Evolutionary conservation across 306 rosid genomes (phyloP).

Genomic region (Cucurbita argyrosperma): DNA sequence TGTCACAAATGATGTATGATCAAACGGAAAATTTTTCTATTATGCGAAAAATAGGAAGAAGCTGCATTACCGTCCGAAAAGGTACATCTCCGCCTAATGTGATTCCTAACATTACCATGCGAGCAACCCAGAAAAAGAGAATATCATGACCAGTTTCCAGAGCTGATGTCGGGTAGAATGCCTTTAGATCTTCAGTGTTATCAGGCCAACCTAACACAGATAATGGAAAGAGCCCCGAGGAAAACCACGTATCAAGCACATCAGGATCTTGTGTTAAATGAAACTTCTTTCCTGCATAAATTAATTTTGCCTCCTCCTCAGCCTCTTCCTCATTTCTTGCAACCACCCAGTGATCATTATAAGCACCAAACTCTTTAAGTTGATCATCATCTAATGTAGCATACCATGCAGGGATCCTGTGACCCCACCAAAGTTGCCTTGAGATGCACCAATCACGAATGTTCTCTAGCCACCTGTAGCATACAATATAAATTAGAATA

Average conservation of each 20-base stretch:
- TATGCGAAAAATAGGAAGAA: not conserved
- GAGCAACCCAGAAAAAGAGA: constrained; percentile 95
- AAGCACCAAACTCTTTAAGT: constrained; percentile 55
- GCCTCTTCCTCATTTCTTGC: constrained; percentile 74
- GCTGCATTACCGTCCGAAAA: constrained; percentile 42
- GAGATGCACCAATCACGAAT: constrained; percentile 95
- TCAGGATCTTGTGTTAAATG: constrained; percentile 69
- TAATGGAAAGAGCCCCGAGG: constrained; percentile 84
- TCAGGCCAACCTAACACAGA: constrained; percentile 97
- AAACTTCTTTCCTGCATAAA: constrained; percentile 51
- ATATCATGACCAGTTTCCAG: constrained; percentile 98
- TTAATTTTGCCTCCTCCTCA: constrained; percentile 34
- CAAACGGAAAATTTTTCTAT: not conserved
- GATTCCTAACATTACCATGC: constrained; percentile 89
- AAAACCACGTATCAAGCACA: constrained; percentile 96
- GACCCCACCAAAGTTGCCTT: constrained; percentile 99
- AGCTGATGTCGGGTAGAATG: constrained; percentile 88
- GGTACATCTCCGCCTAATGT: constrained; percentile 81
- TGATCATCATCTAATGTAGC: constrained; percentile 52
- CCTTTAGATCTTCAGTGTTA: constrained; percentile 61
- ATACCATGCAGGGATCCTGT: constrained; percentile 90
- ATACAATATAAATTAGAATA: not conserved
- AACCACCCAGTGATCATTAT: constrained; percentile 71
- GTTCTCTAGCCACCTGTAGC: constrained; percentile 81
- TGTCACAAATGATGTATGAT: not conserved